Evolutionary conservation across 768 basidiomycete genomes (phyloP).

Genomic region (Collybiopsis luxurians): DNA sequence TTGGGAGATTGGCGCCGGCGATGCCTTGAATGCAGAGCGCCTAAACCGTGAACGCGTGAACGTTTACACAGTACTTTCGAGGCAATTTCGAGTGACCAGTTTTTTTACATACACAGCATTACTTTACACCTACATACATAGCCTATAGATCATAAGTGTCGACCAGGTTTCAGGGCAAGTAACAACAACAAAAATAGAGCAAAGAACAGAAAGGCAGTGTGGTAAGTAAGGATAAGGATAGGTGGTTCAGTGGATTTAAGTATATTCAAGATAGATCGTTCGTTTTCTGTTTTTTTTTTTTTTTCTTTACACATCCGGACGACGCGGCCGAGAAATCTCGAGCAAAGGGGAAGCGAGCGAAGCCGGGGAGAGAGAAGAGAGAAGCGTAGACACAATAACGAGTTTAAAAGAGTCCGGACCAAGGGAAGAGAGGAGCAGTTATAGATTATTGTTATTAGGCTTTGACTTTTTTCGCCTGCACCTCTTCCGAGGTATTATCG

Average conservation of each 20-base stretch:
- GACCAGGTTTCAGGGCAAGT: not conserved
- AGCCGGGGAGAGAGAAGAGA: too few species aligned
- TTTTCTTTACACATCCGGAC: too few species aligned
- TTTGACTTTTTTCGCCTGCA: conserved; percentile 2
- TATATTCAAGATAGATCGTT: too few species aligned
- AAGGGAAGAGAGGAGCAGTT: not conserved
- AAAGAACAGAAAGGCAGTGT: not conserved
- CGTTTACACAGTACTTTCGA: too few species aligned
- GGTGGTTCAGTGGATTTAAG: not conserved
- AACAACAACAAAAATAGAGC: conserved; percentile 1
- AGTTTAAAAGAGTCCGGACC: too few species aligned
- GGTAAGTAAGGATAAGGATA: not conserved
- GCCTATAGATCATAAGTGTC: not conserved
- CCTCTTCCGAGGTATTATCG: not conserved
- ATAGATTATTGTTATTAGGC: not conserved
- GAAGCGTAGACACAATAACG: too few species aligned
- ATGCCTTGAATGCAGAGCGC: too few species aligned
- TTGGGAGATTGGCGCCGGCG: too few species aligned
- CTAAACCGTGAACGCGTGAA: not conserved
- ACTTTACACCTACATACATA: not conserved
- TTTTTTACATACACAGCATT: not conserved
- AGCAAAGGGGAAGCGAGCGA: too few species aligned
- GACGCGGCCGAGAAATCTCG: too few species aligned
- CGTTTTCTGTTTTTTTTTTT: too few species aligned
- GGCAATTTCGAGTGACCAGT: too few species aligned